Base-by-base conservation (phyloP, 345 rosid species). In the Eucalyptus guilfoylei region DNA sequence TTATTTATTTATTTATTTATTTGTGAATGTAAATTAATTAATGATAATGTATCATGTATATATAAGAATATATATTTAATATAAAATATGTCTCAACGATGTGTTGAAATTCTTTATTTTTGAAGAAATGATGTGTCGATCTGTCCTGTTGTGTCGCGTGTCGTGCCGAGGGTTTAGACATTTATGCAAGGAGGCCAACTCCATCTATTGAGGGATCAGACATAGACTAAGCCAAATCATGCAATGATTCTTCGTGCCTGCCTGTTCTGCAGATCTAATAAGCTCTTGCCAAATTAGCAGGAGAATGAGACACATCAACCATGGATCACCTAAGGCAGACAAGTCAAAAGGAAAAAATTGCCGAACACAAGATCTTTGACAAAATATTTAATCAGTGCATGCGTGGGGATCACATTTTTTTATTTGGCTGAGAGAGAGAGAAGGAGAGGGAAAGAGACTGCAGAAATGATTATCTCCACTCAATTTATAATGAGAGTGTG, bases 121-220 rank as follows among this genome's bases (percentile, higher is more conserved):
- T 8, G 1, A 1, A 52, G 16, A 2, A 52, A 52, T 52, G 26
- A 52, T 21, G 5, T 8, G 2, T 52, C 2, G 26, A 19, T 0
- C 0, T 52, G 58, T 52, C 2, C 0, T 52, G 5, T 52, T 0
- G 0, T 52, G 9, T 7, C 24, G 0, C 5, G 11, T 52, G 26
- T 52, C 4, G 2, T 52, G 26, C 5, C 5, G 11, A 19, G 5
- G 11, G 26, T 52, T 52, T 52, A 52, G 26, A 52, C 24, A 52
- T 19, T 19, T 52, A 0, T 21, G 5, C 9, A 42, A 37, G 9
- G 47, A 76, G 47, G 24, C 47, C 28, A 76, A 11, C 28, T 76
- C 45, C 47, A 76, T 76, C 83, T 11, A 4, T 47, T 5, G 83
- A 21, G 47, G 30, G 28, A 14, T 76, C 11, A 40, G 47, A 23